Evolutionary conservation across 176 grass and related monocot species (phyloP).

Genomic region (Guadua angustifolia): DNA sequence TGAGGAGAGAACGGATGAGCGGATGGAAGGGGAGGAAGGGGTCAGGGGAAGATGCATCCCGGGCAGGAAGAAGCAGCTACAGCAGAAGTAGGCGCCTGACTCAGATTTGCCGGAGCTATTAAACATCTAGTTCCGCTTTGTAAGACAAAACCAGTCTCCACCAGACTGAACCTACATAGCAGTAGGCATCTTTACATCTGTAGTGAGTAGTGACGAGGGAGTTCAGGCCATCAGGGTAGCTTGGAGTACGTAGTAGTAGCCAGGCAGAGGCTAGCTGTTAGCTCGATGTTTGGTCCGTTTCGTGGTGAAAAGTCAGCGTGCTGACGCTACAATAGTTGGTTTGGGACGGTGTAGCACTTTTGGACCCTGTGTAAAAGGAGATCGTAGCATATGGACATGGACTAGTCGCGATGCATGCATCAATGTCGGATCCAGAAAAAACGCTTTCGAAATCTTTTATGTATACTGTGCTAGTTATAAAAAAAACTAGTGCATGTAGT

Average conservation of each 20-base stretch:
- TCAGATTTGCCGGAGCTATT: not conserved
- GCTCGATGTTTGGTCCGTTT: not conserved
- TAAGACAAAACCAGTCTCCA: not conserved
- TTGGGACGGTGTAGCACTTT: not conserved
- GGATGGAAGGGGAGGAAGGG: constrained; percentile 45
- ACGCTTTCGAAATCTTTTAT: too few relatives aligned
- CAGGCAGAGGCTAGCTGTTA: not conserved
- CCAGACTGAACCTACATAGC: not conserved
- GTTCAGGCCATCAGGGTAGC: not conserved
- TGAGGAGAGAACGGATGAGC: constrained; percentile 35
- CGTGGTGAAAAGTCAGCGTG: not conserved
- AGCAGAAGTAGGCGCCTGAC: not conserved
- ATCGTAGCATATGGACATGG: too few relatives aligned
- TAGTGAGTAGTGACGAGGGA: not conserved
- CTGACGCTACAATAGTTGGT: not conserved
- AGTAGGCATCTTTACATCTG: not conserved
- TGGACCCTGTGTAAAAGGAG: not conserved
- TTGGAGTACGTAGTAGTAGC: not conserved
- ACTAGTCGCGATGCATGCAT: too few relatives aligned
- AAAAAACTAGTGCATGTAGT: too few relatives aligned
- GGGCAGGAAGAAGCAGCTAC: constrained; percentile 53
- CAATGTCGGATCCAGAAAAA: too few relatives aligned
- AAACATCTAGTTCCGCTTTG: not conserved
- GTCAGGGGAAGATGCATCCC: constrained; percentile 84
- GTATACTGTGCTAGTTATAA: too few relatives aligned